Evolutionary conservation across 2,329 filamentous ascomycete genomes (phyloP), one percentile per base, ranked within the genome.

Genomic region (Rhytidhysteron rufulum): DNA sequence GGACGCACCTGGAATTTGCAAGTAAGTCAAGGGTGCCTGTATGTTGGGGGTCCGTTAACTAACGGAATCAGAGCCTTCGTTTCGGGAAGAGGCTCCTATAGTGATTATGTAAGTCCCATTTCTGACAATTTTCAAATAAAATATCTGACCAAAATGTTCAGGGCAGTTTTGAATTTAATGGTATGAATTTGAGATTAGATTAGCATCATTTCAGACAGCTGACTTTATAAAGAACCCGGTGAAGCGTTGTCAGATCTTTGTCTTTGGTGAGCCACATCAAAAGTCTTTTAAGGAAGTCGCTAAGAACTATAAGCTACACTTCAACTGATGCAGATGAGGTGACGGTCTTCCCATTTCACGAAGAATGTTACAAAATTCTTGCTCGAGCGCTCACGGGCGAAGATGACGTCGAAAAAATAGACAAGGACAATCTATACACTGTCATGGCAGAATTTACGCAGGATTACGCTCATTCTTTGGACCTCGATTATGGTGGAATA

Each of bases 341-440:
- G 2, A 20, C 21, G 5, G 40, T 39, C 10, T 55, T 43, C 34
- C 53, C 51, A 3, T 52, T 56, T 17, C 53, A 56, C 34, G 43
- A 49, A 19, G 41, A 41, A 2, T 57, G 54, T 20, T 49, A 45
- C 34, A 31, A 44, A 8, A 31, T 56, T 21, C 45, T 57, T 2
- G 43, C 46, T 6, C 40, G 37, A 18, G 38, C 29, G 13, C n/a
- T 55, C 3, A 22, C 20, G 8, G 50, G 47, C 6, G 42, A 39
- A 19, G 18, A 34, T 0, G 34, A 45, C 9, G 16, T 22, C 4
- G 30, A 20, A 0, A 34, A 33, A 6, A 42, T 56, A 9, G 31
- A 54, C 15, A 51, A 44, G 29, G 43, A 56, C 13, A 20, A 42
- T 1, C 32, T 56, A n/a, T 48, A 49, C 15, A 29, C 34, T 13